Conservation (phyloP, 495 filamentous ascomycete species). For the Opeltia flavorubescens region DNA sequence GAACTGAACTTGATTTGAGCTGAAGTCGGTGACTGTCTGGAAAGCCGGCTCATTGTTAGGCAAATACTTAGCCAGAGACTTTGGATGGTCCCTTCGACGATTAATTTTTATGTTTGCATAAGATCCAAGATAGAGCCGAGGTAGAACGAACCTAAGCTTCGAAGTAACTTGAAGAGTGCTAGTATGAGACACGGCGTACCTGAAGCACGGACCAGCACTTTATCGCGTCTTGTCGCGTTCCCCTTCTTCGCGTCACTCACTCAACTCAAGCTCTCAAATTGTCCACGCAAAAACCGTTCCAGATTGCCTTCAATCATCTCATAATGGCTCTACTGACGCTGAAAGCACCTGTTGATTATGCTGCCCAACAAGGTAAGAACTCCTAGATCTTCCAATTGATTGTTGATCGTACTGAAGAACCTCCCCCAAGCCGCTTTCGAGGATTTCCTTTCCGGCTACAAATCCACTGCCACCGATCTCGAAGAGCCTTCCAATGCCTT, state of each 20-base stretch:
- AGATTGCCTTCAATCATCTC: constrained; percentile 5
- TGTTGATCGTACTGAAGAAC: constrained; percentile 6
- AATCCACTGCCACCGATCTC: constrained; percentile 55
- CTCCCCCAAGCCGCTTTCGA: constrained; percentile 49
- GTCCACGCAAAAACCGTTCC: not conserved
- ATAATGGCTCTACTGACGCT: constrained; percentile 71
- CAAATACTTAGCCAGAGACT: too few relatives aligned
- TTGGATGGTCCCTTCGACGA: too few relatives aligned
- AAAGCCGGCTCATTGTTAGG: not conserved
- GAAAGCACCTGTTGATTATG: constrained; percentile 67
- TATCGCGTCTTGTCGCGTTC: constrained; percentile 17
- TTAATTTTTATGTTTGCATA: too few relatives aligned
- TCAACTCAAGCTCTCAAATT: not conserved
- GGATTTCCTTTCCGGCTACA: constrained; percentile 78
- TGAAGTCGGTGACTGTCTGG: constrained; percentile 46
- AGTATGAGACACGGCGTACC: not conserved
- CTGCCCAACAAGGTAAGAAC: constrained; percentile 58
- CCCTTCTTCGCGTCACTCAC: constrained; percentile 5
- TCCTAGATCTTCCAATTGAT: not conserved
- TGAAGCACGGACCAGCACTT: not conserved
- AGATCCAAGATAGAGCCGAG: too few relatives aligned
- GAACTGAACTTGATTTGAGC: constrained; percentile 70
- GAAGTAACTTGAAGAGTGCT: too few relatives aligned
- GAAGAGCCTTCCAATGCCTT: constrained; percentile 62
- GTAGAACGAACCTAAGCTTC: too few relatives aligned